Base-by-base conservation (phyloP, 257 asterid species). In the Nicotiana tabacum region DNA sequence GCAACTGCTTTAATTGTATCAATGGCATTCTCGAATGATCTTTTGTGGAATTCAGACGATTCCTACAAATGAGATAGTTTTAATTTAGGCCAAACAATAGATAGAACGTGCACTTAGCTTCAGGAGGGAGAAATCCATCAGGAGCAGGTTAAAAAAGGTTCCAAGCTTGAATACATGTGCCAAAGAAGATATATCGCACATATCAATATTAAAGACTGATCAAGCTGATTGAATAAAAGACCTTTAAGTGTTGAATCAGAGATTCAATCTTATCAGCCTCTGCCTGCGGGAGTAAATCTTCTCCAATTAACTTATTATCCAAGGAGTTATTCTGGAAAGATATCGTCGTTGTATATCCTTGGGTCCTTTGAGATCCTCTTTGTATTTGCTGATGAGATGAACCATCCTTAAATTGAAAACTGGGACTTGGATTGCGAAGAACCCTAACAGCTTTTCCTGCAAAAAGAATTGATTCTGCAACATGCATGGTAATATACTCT, bases 401-500 rank as follows among this genome's bases (percentile, higher is more conserved):
- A 85, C 85, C 83, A 69, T 90, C 93, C 78, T 86, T 87, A 66
- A 86, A 86, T 81, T 88, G 92, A 82, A 88, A 85, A 51, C 92
- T 77, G 17, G 94, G 92, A 86, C 93, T 93, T 86, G 99, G 98
- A 91, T 96, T 96, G 80, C 97, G 94, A 86, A 96, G 98, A 88
- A 94, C 92, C 87, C 98, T 86, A 83, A 96, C 84, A 83, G 99
- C 99, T 91, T 96, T 96, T 82, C 99, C 99, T 88, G 98, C 92
- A 89, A 96, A 96, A 68, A 92, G 91, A 82, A 96, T 85, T 18
- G 99, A 93, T 87, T 96, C 98, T 37, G 97, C 98, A 81, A 92
- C 83, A 35, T 89, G 86, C 96, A 92, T 85, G 15, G 98, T 85
- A 30, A 94, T 91, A 88, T 96, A 93, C 83, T 96, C 98, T 8